A percentile compares a stretch with the other conserved stretches of the same genome.
These are phyloP conservation scores for Populus hybrid DNA, from an alignment of 441 rosid genomes.

Conservation along the genomic window DNA sequence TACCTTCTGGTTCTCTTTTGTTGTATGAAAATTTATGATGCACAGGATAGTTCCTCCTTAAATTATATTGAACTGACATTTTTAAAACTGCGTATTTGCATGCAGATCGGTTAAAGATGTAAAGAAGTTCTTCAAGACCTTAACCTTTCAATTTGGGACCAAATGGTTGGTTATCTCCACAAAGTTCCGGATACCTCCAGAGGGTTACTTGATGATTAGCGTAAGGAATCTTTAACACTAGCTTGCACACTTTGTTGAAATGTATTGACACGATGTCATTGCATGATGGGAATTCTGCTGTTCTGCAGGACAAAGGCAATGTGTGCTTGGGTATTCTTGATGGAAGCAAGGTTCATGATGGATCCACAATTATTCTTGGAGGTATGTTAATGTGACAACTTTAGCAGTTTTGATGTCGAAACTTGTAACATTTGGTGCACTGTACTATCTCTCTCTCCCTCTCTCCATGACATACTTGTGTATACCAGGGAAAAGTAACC, in stretches of 20 bases:
- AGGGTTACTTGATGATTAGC: conserved; percentile 72
- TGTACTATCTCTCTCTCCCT: not conserved
- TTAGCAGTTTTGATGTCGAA: no score
- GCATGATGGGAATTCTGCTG: conserved; percentile 12
- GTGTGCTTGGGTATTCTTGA: conserved; percentile 90
- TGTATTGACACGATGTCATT: not conserved
- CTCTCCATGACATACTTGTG: no score
- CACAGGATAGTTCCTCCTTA: not conserved
- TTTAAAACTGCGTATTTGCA: conserved; percentile 15
- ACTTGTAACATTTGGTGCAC: not conserved
- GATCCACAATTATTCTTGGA: conserved; percentile 83
- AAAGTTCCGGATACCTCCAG: conserved; percentile 65
- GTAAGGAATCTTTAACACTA: conserved; percentile 39
- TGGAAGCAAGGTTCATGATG: conserved; percentile 76
- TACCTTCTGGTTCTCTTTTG: no score
- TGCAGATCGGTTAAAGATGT: conserved; percentile 68
- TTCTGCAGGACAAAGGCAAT: conserved; percentile 70
- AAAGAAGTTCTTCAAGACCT: conserved; percentile 59
- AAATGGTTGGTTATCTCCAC: conserved; percentile 82
- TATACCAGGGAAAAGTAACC: no score
- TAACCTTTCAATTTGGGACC: conserved; percentile 78
- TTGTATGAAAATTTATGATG: not conserved
- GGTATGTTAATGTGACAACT: conserved; percentile 35
- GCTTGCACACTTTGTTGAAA: no score
- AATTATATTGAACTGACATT: not conserved